phyloP scores from a whole-genome alignment of 306 rosid genomes.

The Leucaena leucocephala region DNA sequence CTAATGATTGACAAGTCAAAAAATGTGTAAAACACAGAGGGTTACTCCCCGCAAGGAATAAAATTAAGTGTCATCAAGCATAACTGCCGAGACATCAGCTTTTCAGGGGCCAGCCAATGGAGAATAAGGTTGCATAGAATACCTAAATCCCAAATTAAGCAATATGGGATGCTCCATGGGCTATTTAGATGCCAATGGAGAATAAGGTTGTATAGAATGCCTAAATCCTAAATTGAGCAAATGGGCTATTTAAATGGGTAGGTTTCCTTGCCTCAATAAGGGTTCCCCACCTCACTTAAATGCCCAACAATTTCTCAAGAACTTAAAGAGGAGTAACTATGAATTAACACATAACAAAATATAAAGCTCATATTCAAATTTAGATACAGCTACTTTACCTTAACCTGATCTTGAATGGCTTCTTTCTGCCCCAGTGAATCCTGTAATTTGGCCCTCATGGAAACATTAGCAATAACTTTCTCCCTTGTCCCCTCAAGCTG shows the following conservation, averaged over 20 bases:
- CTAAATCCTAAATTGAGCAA: background rate
- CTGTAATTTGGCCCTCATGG: constrained; percentile 83
- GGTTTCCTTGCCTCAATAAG: background rate
- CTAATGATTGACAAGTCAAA: background rate
- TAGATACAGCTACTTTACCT: constrained; percentile 55
- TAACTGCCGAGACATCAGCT: background rate
- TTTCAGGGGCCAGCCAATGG: background rate
- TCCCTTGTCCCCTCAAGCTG: constrained; percentile 95
- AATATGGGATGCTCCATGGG: background rate
- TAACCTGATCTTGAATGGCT: constrained; percentile 81
- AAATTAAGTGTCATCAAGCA: background rate
- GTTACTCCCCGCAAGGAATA: background rate
- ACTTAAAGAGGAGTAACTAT: background rate
- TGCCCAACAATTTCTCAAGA: constrained; percentile 10
- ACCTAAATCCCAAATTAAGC: background rate
- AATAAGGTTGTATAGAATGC: background rate
- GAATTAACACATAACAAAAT: constrained; percentile 3
- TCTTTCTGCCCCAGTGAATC: constrained; percentile 75
- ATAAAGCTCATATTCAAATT: background rate
- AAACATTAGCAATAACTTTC: constrained; percentile 81
- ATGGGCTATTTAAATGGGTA: background rate
- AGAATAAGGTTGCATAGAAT: background rate
- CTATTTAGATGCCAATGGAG: background rate
- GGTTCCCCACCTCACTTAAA: background rate
- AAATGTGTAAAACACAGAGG: background rate